phyloP scores from a whole-genome alignment of 2,329 filamentous ascomycete genomes.

The Westerdykella sp. region DNA sequence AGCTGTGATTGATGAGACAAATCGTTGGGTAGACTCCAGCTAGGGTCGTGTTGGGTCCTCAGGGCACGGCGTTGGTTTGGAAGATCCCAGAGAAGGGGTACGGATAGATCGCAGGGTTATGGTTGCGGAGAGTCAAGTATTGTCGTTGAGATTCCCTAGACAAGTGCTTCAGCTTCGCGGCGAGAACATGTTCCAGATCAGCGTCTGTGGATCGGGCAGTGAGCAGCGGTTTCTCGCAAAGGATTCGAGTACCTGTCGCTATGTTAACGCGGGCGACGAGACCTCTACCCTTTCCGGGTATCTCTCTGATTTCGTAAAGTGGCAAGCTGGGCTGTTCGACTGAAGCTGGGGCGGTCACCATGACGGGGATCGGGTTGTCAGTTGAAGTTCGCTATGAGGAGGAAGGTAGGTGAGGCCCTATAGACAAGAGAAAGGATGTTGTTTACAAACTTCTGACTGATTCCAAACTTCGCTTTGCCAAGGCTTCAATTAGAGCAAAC shows the following conservation, averaged over 20 bases:
- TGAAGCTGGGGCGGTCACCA: too few species aligned
- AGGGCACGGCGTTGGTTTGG: conserved; percentile 31
- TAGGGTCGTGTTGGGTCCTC: conserved; percentile 13
- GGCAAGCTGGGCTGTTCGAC: too few species aligned
- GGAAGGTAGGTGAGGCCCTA: too few species aligned
- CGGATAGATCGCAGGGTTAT: conserved; percentile 21
- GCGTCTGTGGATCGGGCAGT: not conserved
- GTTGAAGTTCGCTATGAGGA: too few species aligned
- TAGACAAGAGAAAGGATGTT: too few species aligned
- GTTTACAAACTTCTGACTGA: too few species aligned
- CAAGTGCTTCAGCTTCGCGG: conserved; percentile 12
- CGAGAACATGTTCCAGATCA: conserved; percentile 2
- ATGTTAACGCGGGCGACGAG: conserved; percentile 3
- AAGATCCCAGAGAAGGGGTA: conserved; percentile 19
- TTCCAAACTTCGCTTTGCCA: too few species aligned
- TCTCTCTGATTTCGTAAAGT: not conserved
- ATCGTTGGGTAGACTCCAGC: conserved; percentile 25
- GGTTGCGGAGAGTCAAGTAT: conserved; percentile 31
- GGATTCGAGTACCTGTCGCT: conserved; percentile 7
- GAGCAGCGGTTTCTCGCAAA: conserved; percentile 11
- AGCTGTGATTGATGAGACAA: conserved; percentile 35
- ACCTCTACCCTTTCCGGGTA: not conserved
- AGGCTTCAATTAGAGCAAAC: too few species aligned
- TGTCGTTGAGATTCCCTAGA: conserved; percentile 14
- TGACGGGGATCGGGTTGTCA: too few species aligned